phyloP scores from a whole-genome alignment of 192 early-diverging fungal species.

The Podila clonocystis region DNA sequence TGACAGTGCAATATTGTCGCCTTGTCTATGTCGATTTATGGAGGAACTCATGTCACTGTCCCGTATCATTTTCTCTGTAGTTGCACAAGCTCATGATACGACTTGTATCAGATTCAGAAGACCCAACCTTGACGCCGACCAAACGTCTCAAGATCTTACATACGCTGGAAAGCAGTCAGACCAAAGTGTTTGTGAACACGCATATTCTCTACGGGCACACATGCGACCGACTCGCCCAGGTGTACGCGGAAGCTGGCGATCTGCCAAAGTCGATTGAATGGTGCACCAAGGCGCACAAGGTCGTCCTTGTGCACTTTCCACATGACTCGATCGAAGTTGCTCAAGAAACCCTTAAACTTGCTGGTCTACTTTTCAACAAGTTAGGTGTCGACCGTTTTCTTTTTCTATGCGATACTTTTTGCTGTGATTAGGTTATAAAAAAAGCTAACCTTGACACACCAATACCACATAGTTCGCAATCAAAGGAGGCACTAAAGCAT shows the following conservation, averaged over 20 bases:
- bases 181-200: conserved; percentile 33
- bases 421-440: background rate
- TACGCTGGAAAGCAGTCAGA: conserved; percentile 23
- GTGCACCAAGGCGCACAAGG: conserved; percentile 45
- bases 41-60: background rate
- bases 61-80: background rate
- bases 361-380: conserved; percentile 47
- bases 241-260: conserved; percentile 31
- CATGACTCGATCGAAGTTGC: conserved; percentile 50
- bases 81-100: conserved; percentile 24
- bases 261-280: conserved; percentile 25
- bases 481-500: conserved; percentile 39
- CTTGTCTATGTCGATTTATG: background rate
- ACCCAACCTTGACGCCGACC: conserved; percentile 11
- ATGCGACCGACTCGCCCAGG: conserved; percentile 43
- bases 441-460: background rate
- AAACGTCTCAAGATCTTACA: conserved; percentile 19
- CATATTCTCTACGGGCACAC: conserved; percentile 34
- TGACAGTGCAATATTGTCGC: background rate
- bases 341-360: conserved; percentile 47
- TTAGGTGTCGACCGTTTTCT: background rate
- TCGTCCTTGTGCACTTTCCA: conserved; percentile 41
- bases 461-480: conserved; percentile 16
- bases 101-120: conserved; percentile 14
- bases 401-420: background rate